These are phyloP conservation scores for Aspergillus sp. DNA, from an alignment of 2,329 filamentous ascomycete genomes.

Conservation along the genomic window DNA sequence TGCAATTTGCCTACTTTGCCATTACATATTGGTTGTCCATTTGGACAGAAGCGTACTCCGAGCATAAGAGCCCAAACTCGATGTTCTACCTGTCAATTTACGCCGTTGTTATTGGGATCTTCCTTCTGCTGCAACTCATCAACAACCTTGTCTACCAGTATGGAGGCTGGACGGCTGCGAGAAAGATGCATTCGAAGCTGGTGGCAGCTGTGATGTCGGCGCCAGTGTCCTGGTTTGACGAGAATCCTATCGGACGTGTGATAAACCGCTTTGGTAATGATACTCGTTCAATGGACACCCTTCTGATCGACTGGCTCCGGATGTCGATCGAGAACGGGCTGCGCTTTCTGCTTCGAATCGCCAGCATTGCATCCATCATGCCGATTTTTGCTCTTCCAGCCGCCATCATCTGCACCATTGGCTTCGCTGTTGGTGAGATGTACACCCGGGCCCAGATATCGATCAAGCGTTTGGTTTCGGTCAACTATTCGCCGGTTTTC, in stretches of 20 bases:
- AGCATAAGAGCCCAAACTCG: conserved; percentile 9
- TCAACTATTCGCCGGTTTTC: conserved; percentile 46
- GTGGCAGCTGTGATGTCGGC: conserved; percentile 46
- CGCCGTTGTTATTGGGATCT: conserved; percentile 35
- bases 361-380: conserved; percentile 43
- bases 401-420: conserved; percentile 37
- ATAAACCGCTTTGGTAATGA: conserved; percentile 46
- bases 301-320: conserved; percentile 35
- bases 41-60: conserved; percentile 17
- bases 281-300: conserved; percentile 47
- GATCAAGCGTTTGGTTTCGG: conserved; percentile 39
- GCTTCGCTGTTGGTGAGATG: conserved; percentile 41
- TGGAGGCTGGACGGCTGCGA: conserved; percentile 49
- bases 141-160: conserved; percentile 39
- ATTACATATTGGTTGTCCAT: conserved; percentile 22
- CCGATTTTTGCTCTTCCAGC: conserved; percentile 44
- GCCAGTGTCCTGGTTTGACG: conserved; percentile 49
- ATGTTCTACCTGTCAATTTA: conserved; percentile 48
- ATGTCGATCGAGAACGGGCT: conserved; percentile 31
- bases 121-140: conserved; percentile 14
- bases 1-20: conserved; percentile 18
- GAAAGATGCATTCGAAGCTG: conserved; percentile 44
- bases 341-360: conserved; percentile 39
- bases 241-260: conserved; percentile 42
- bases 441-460: conserved; percentile 44